Evolutionary conservation across 106 monocot species (phyloP), one percentile per base, ranked within the genome.

Genomic region (Allium fistulosum): DNA sequence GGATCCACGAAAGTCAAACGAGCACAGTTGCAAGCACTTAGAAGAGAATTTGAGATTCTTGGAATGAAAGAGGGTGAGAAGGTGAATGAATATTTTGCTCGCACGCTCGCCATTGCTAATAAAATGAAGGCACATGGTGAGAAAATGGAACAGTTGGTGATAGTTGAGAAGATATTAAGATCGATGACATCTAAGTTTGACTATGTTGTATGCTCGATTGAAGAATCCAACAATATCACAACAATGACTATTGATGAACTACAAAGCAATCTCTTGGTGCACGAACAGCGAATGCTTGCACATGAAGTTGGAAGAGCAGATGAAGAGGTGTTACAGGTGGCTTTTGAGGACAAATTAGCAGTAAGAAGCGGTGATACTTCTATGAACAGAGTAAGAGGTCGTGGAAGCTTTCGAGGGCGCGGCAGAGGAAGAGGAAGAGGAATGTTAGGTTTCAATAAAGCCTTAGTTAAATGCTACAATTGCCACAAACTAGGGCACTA

Each of bases 381-480:
- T 22, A 22, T 22, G 22, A 22, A 22, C 1, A 22, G 22, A 22
- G 22, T 22, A 22, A 4, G 26, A 13, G 27, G 62, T 15, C 27
- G 62, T 26, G 9, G 62, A 62, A 17, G 62, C 22, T 22, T 22
- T 22, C 22, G 22, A 22, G 22, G 22, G 22, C 22, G 22, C 22
- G 22, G 22, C 17, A 62, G 62, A 62, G 62, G 62, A 62, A 62
- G 62, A 62, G 62, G 62, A 62, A 62, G 62, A 28, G 62, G 62
- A 26, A 62, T 9, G 17, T 10, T 28, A 62, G 8, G 26, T 10
- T 62, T 62, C 0, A 28, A 62, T 37, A 62, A 62, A 28, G 17
- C 62, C 7, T 28, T 22, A 15, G 13, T 62, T 4, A 6, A 62
- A 13, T 62, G 62, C 22, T 62, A 10, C 62, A 62, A 62, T 9